Base-by-base conservation (phyloP, 1,284 basidiomycete species). In the Amylostereum chailletii region DNA sequence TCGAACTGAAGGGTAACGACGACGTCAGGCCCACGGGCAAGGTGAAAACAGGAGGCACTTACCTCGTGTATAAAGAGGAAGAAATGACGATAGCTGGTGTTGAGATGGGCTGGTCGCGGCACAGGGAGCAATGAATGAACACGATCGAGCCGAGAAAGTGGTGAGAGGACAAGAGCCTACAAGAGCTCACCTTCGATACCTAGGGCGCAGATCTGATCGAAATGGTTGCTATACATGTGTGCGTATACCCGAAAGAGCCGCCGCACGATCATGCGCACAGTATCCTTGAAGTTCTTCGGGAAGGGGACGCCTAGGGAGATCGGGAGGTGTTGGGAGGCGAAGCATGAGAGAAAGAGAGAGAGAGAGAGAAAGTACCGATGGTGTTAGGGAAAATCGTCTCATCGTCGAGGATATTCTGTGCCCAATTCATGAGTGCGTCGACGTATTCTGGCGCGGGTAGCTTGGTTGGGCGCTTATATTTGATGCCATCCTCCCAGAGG, bases 181-280 rank as follows among this genome's bases (percentile, higher is more conserved):
- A 42, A 51, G 19, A 19, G 19, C 73, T 47, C 56, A 95, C 94
- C 94, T 79, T 99, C 96, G 53, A 99, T 97, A 10, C 94, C 94
- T 45, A 99, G 71, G 5, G 95, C 96, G 66, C 95, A 99, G 53
- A 99, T 92, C 63, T 98, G 95, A 60, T 98, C 95, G 67, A 99
- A 99, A 69, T 99, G 96, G 60, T 94, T 94, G 75, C 95, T 96
- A 74, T 99, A 99, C 61, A 99, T 85, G 67, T 99, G 96, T 27
- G 94, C 96, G 63, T 99, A 99, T 40, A 99, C 90, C 10, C 96
- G 79, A 77, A 99, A 99, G 45, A 99, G 70, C 30, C 96, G 79
- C 47, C 96, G 79, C 51, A 94, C 80, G 52, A 99, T 94, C 10
- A 91, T 93, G 65, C 93, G 88, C 55, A 97, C 86, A 0, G 90